These are phyloP conservation scores for Penicillium capsulatum DNA, from an alignment of 2,329 filamentous ascomycete species.

Conservation along the genomic window DNA sequence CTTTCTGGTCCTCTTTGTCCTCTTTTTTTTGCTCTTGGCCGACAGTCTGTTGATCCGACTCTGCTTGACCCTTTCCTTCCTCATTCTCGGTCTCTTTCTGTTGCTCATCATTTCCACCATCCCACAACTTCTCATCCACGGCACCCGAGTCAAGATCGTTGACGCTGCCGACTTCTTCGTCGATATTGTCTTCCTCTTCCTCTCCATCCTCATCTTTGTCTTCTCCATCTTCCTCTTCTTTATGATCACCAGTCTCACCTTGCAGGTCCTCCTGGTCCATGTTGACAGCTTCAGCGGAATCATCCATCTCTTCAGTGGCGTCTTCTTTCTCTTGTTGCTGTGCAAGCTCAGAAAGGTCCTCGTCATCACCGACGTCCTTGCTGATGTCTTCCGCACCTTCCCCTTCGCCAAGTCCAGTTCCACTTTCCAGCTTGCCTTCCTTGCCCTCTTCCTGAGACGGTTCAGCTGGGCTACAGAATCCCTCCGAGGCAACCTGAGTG, in stretches of 20 bases:
- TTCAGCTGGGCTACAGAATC: conserved; percentile 87
- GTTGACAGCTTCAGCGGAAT: conserved; percentile 47
- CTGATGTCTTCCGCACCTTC: conserved; percentile 96
- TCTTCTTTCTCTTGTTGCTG: conserved; percentile 71
- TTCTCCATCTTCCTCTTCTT: conserved; percentile 41
- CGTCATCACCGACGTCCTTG: conserved; percentile 90
- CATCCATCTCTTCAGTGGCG: conserved; percentile 42
- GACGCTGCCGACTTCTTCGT: conserved; percentile 86
- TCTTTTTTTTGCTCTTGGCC: conserved; percentile 56
- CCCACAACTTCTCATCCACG: conserved; percentile 99
- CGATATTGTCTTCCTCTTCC: conserved; percentile 65
- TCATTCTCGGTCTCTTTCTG: conserved; percentile 72
- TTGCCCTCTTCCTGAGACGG: conserved; percentile 67
- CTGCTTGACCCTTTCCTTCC: conserved; percentile 49
- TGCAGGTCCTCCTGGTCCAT: conserved; percentile 83
- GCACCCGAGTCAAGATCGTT: conserved; percentile 85
- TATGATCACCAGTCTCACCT: conserved; percentile 67
- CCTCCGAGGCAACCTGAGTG: conserved; percentile 71
- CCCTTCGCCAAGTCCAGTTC: conserved; percentile 90
- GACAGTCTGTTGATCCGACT: conserved; percentile 56
- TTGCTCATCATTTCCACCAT: conserved; percentile 69
- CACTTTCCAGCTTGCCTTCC: conserved; percentile 77
- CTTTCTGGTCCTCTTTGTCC: conserved; percentile 35
- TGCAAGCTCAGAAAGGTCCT: conserved; percentile 86
- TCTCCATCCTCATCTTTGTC: conserved; percentile 61